Evolutionary conservation across 2,329 filamentous ascomycete species (phyloP).

Genomic region (Sclerotiophoma versabilis): DNA sequence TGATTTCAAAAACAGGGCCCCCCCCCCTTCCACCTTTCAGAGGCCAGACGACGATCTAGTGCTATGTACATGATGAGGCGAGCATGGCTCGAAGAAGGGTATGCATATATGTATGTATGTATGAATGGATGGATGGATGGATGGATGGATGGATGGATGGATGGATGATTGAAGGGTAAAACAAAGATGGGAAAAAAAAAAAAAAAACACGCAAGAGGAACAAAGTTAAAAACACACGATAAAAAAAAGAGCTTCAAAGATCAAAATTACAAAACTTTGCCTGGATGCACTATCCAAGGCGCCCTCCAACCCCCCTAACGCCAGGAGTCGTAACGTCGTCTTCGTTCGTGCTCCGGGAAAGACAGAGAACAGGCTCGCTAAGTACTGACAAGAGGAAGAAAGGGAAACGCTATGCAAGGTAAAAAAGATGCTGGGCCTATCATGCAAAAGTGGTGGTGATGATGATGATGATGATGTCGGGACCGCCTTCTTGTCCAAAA

Average conservation of each 20-base stretch:
- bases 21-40: too few relatives aligned
- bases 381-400: not conserved
- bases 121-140: too few relatives aligned
- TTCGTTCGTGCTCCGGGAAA: not conserved
- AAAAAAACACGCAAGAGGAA: not conserved
- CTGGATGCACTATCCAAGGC: constrained; percentile 17
- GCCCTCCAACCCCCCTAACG: not conserved
- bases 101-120: not conserved
- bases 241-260: too few relatives aligned
- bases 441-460: too few relatives aligned
- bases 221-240: not conserved
- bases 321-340: constrained; percentile 5
- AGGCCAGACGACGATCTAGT: too few relatives aligned
- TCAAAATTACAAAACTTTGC: not conserved
- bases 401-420: constrained; percentile 2
- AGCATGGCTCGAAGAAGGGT: not conserved
- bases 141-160: too few relatives aligned
- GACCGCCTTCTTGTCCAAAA: not conserved
- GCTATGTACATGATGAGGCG: not conserved
- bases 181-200: not conserved
- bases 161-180: too few relatives aligned
- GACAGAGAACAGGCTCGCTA: not conserved
- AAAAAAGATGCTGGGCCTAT: not conserved
- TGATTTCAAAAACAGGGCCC: too few relatives aligned
- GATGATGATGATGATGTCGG: constrained; percentile 3